phyloP scores from a whole-genome alignment of 371 early-diverging fungal genomes.

The Circinella minor region DNA sequence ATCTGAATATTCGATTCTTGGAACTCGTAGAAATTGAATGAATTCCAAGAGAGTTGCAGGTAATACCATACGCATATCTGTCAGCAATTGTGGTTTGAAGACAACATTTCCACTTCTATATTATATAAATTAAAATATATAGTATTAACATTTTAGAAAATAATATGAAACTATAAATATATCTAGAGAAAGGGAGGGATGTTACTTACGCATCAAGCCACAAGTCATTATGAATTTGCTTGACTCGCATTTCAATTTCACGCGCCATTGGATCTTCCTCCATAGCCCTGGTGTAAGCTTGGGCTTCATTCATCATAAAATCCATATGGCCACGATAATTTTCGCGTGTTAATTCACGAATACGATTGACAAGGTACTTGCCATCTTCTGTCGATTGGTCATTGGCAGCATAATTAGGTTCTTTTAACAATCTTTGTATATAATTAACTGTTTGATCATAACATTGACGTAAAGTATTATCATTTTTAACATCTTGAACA shows the following conservation, averaged over 20 bases:
- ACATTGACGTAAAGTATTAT: constrained; percentile 42
- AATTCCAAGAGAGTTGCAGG: constrained; percentile 61
- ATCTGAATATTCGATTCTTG: constrained; percentile 66
- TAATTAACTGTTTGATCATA: constrained; percentile 27
- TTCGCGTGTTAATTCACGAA: constrained; percentile 27
- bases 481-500: constrained; percentile 30
- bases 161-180: background rate
- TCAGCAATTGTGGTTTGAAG: constrained; percentile 63
- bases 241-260: constrained; percentile 30
- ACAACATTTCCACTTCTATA: constrained; percentile 42
- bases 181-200: no score
- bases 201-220: constrained; percentile 37
- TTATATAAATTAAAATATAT: constrained; percentile 14
- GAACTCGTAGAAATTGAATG: constrained; percentile 65
- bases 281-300: constrained; percentile 17
- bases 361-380: constrained; percentile 27
- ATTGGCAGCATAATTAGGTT: constrained; percentile 32
- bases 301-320: constrained; percentile 20
- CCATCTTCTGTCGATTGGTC: constrained; percentile 39
- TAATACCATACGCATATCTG: constrained; percentile 57
- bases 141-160: background rate
- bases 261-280: constrained; percentile 33
- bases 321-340: constrained; percentile 31
- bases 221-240: constrained; percentile 34
- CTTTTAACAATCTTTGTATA: constrained; percentile 26